Base-by-base conservation (phyloP, 768 basidiomycete species). In the Amyloporia xantha region DNA sequence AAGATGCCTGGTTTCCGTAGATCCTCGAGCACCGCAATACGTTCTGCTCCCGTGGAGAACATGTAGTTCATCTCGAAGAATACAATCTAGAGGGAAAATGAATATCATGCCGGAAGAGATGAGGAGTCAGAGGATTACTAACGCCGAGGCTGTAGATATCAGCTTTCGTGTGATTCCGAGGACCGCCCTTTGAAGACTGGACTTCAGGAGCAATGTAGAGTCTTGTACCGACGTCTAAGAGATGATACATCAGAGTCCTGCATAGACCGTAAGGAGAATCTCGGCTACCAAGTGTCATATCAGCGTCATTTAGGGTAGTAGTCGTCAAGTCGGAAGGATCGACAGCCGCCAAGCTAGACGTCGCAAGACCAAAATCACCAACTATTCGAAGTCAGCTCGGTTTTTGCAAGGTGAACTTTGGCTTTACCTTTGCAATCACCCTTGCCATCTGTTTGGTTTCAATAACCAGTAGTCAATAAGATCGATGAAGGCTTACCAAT, bases 51-150 rank as follows among this genome's bases (percentile, higher is more conserved):
- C 0, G 93, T 96, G 10, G 77, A 70, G 67, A 96, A 91, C 15
- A 70, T 59, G 66, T 84, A 90, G 64, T 91, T 93, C 92, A 96
- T 95, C 69, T 97, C 94, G 59, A 97, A 96, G 67, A 96, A 96
- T 12, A 96, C 93, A 55, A 97, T 83, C 90, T 93, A n/a, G n/a
- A n/a, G n/a, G n/a, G 53, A 19, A 21, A 28, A 50, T 33, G 23
- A 7, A 9, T 47, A 24, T 3, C 6, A 10, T 7, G 38, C 26
- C 24, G 11, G 9, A 28, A 37, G 24, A 46, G 26, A 42, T 26
- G 33, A 39, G 17, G 20, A 28, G 9, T 17, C 27, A 11, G 17
- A 20, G 27, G 21, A 1, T 1, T 7, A 71, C 82, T 44, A 61
- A 91, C 91, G 20, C 93, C 94, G 9, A 95, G 77, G 63, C 91